Evolutionary conservation across 2,329 filamentous ascomycete genomes (phyloP).

Genomic region (Colletotrichum sp.): DNA sequence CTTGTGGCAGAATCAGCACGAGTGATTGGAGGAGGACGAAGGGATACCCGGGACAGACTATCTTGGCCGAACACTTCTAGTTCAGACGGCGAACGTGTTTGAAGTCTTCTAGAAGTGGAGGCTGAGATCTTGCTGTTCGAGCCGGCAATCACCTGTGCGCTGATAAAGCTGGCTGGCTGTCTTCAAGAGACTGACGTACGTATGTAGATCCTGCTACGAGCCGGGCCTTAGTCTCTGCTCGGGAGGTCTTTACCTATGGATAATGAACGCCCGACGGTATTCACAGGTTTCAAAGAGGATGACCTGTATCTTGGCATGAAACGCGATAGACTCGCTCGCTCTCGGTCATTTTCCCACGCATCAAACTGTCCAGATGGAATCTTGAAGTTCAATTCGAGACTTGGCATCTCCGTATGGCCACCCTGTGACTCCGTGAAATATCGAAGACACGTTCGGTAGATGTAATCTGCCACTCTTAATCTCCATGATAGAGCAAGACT

Average conservation of each 20-base stretch:
- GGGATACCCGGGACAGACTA: background rate
- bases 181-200: background rate
- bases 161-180: background rate
- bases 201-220: background rate
- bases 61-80: background rate
- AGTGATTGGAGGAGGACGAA: background rate
- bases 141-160: background rate
- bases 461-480: background rate
- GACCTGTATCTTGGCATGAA: background rate
- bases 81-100: background rate
- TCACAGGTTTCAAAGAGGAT: background rate
- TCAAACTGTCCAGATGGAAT: background rate
- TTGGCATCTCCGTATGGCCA: background rate
- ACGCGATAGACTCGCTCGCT: background rate
- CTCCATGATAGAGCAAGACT: background rate
- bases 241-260: background rate
- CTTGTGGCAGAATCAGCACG: background rate
- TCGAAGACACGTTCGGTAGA: background rate
- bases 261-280: background rate
- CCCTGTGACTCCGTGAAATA: background rate
- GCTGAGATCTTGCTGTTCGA: background rate
- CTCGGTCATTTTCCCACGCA: background rate
- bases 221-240: background rate
- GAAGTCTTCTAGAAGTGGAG: background rate
- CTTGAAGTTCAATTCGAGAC: background rate